phyloP scores from a whole-genome alignment of 1,139 yeast species.

The Geotrichum carabidarum region DNA sequence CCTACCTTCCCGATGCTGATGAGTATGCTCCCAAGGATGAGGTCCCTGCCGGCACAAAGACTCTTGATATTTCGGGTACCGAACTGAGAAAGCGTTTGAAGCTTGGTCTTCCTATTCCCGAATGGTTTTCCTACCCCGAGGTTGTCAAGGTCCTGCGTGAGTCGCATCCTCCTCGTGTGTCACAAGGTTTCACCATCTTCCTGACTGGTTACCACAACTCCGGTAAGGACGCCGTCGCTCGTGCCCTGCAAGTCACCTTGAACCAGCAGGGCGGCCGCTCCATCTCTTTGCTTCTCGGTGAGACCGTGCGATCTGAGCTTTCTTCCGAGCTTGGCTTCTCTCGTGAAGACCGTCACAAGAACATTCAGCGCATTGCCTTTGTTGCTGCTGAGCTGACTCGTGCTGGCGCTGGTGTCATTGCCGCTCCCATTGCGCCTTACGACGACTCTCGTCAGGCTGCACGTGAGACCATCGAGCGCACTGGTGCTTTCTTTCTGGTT shows the following conservation, averaged over 20 bases:
- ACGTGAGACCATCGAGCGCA: slow-evolving; percentile 42
- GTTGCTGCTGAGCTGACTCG: slow-evolving; percentile 78
- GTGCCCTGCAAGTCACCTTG: slow-evolving; percentile 83
- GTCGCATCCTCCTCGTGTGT: slow-evolving; percentile 84
- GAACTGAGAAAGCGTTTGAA: slow-evolving; percentile 84
- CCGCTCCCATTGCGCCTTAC: slow-evolving; percentile 52
- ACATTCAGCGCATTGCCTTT: slow-evolving; percentile 48
- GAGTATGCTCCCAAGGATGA: slow-evolving; percentile 94
- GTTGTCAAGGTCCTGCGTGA: slow-evolving; percentile 88
- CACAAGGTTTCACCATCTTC: slow-evolving; percentile 78
- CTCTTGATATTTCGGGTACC: slow-evolving; percentile 91
- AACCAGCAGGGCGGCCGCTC: slow-evolving; percentile 90
- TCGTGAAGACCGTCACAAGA: slow-evolving; percentile 41
- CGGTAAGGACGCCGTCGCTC: slow-evolving; percentile 61
- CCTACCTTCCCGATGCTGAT: slow-evolving; percentile 91
- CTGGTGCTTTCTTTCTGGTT: slow-evolving; percentile 44
- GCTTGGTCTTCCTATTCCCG: slow-evolving; percentile 86
- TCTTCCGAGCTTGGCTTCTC: slow-evolving; percentile 43
- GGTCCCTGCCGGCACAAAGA: slow-evolving; percentile 71
- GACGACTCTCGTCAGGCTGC: slow-evolving; percentile 40
- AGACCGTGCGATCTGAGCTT: slow-evolving; percentile 45
- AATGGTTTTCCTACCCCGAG: slow-evolving; percentile 96
- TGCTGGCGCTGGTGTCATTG: slow-evolving; percentile 86
- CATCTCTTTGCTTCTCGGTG: slow-evolving; percentile 60
- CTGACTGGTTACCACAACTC: slow-evolving; percentile 56